These are phyloP conservation scores for Exophiala oligosperma DNA, from an alignment of 2,329 filamentous ascomycete species.

Conservation along the genomic window DNA sequence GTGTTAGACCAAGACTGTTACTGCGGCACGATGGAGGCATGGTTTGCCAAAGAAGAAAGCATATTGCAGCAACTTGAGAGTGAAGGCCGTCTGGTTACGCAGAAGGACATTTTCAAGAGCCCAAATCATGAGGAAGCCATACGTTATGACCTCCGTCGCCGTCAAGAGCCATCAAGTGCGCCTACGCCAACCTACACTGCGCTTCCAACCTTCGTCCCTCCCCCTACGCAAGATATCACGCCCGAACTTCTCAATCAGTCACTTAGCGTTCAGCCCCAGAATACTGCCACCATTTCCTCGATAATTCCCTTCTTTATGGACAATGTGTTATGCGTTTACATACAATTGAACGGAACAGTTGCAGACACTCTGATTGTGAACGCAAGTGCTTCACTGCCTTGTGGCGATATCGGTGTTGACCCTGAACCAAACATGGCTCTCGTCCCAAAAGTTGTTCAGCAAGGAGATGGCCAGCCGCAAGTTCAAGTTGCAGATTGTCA, in stretches of 20 bases:
- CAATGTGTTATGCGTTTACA: constrained; percentile 19
- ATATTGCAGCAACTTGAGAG: neutral
- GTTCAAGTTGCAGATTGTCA: constrained; percentile 24
- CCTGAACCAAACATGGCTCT: constrained; percentile 25
- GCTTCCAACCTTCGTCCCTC: constrained; percentile 25
- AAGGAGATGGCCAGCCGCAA: constrained; percentile 21
- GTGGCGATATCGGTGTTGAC: constrained; percentile 23
- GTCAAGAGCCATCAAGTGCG: constrained; percentile 8
- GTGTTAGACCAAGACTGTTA: constrained; percentile 13
- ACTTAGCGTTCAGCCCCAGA: constrained; percentile 23
- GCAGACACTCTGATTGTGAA: constrained; percentile 25
- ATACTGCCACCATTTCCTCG: constrained; percentile 25
- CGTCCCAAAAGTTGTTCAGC: constrained; percentile 24
- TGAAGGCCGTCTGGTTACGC: neutral
- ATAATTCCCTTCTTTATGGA: constrained; percentile 25
- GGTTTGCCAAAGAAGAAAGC: constrained; percentile 4
- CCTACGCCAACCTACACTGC: constrained; percentile 6
- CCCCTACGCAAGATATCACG: constrained; percentile 27
- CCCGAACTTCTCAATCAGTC: constrained; percentile 25
- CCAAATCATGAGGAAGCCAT: neutral
- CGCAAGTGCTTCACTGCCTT: constrained; percentile 24
- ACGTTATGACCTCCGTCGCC: constrained; percentile 10
- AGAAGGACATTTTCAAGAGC: neutral
- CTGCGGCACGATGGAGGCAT: constrained; percentile 15
- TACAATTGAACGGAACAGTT: constrained; percentile 26